Base-by-base conservation (phyloP, 768 basidiomycete species). In the Erythrobasidium yunnanense region DNA sequence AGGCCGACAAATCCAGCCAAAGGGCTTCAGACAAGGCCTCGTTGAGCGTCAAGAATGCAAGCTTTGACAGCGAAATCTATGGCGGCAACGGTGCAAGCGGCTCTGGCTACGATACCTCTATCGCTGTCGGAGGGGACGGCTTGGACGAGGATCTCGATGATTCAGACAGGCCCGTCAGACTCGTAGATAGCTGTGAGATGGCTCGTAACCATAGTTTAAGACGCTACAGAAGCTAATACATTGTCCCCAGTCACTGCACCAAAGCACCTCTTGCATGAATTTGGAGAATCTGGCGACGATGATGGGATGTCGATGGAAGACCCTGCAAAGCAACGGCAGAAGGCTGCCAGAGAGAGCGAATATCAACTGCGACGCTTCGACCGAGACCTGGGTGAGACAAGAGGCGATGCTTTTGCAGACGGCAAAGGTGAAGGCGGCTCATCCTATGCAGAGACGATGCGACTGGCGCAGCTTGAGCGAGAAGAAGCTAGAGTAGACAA, bases 381-480 rank as follows among this genome's bases (percentile, higher is more conserved):
- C 72, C 85, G 95, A 54, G 83, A 85, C 66, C 86, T 85, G 29
- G 83, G 86, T 68, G 87, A 87, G 45, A 38, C 62, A 23, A 67
- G 69, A n/a, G 29, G 54, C n/a, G 73, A 75, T 32, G 71, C 72
- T 1, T 71, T 72, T 50, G 87, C 88, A 58, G 83, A 82, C 7
- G 87, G 90, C 38, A 42, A 42, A 77, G 88, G 84, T 71, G 78
- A 82, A 66, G 81, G 84, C 35, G 80, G 82, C 0, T 88, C 90
- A 73, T 89, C 90, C 50, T 99, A 97, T 76, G 92, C 88, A 74
- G 93, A 96, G 74, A 88, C 90, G 13, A 99, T 97, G 95, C 82
- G 90, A 74, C 73, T 92, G 71, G 81, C 87, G 67, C 83, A 85
- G 74, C 78, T 99, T 76, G 91, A 97, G 81, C 87, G 88, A 77